phyloP scores from a whole-genome alignment of 2,329 filamentous ascomycete species.

The Falciphora oryzae region DNA sequence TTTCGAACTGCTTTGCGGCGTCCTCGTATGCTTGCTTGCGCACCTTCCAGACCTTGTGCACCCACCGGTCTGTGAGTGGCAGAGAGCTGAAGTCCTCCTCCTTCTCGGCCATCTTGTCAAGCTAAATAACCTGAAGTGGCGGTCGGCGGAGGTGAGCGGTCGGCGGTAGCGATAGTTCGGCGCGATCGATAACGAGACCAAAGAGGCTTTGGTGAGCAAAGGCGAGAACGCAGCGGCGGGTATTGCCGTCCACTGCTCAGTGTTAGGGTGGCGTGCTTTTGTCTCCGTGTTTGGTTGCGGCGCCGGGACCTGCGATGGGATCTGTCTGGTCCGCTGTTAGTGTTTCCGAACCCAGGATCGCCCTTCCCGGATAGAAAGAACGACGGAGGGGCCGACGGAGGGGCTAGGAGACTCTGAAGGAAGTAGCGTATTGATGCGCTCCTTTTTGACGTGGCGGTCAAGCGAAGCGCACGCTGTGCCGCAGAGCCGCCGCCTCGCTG shows the following conservation, averaged over 20 bases:
- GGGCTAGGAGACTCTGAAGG: background rate
- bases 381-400: background rate
- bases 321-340: background rate
- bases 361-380: background rate
- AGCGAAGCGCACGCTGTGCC: background rate
- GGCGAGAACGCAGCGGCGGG: too few species aligned
- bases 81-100: slow-evolving; percentile 80
- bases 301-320: too few species aligned
- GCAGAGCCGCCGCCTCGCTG: too few species aligned
- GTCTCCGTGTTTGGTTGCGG: too few species aligned
- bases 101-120: slow-evolving; percentile 62
- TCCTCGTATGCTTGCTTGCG: slow-evolving; percentile 94
- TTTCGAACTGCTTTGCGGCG: slow-evolving; percentile 78
- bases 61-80: slow-evolving; percentile 72
- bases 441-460: background rate
- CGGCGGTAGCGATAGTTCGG: background rate
- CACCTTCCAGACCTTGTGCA: slow-evolving; percentile 95
- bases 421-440: background rate
- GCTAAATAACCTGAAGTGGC: too few species aligned
- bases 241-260: background rate
- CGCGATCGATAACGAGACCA: background rate
- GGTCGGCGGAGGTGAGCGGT: too few species aligned
- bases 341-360: background rate
- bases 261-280: too few species aligned
- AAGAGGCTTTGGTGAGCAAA: background rate